phyloP scores from a whole-genome alignment of 768 basidiomycete species.

The Leucocoprinus sp. region DNA sequence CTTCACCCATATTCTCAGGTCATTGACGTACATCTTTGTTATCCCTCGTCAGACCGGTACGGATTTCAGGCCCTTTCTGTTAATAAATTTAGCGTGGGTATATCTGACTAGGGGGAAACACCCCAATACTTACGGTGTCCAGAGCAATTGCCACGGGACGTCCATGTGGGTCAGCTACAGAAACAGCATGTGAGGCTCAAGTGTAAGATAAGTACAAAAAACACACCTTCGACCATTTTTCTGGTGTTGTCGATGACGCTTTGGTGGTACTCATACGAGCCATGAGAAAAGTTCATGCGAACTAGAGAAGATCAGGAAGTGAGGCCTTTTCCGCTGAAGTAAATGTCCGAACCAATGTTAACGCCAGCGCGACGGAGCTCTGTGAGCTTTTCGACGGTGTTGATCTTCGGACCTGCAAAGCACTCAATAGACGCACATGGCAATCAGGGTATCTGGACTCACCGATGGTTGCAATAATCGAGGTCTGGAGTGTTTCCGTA shows the following conservation, averaged over 20 bases:
- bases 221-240: slow-evolving; percentile 71
- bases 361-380: slow-evolving; percentile 88
- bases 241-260: slow-evolving; percentile 98
- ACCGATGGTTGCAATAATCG: slow-evolving; percentile 99
- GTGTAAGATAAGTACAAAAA: slow-evolving; percentile 9
- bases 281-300: slow-evolving; percentile 99
- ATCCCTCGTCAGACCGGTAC: slow-evolving; percentile 88
- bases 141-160: slow-evolving; percentile 96
- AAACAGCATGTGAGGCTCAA: slow-evolving; percentile 9
- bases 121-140: slow-evolving; percentile 66
- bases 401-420: slow-evolving; percentile 81
- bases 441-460: slow-evolving; percentile 17
- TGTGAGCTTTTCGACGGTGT: slow-evolving; percentile 79
- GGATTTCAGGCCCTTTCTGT: slow-evolving; percentile 99
- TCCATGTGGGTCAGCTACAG: slow-evolving; percentile 56
- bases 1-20: not conserved
- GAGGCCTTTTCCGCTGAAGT: not conserved
- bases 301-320: slow-evolving; percentile 39
- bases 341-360: slow-evolving; percentile 75
- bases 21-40: slow-evolving; percentile 65
- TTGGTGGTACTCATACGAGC: slow-evolving; percentile 97
- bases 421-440: slow-evolving; percentile 6
- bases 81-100: not conserved
- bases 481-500: slow-evolving; percentile 50
- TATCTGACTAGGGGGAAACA: not conserved